These are phyloP conservation scores for Exophiala alcalophila DNA, from an alignment of 2,329 filamentous ascomycete genomes.

Conservation along the genomic window DNA sequence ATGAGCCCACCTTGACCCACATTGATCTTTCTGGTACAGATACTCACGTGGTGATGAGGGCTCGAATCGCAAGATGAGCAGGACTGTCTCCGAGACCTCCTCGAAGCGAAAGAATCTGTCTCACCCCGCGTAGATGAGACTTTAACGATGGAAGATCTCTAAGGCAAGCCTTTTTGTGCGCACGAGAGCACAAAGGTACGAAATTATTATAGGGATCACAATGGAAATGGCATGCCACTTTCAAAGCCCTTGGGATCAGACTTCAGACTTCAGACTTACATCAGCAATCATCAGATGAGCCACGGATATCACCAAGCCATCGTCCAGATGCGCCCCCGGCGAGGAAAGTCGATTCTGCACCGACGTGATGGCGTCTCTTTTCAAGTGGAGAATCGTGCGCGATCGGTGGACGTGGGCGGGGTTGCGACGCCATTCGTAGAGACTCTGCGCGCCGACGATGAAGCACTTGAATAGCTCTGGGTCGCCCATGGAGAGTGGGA, in stretches of 20 bases:
- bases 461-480: slow-evolving; percentile 20
- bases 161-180: slow-evolving; percentile 9
- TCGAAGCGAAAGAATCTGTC: slow-evolving; percentile 19
- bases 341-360: slow-evolving; percentile 17
- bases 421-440: slow-evolving; percentile 22
- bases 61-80: slow-evolving; percentile 16
- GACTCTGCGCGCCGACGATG: slow-evolving; percentile 21
- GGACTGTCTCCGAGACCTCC: slow-evolving; percentile 16
- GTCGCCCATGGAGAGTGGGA: slow-evolving; percentile 21
- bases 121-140: slow-evolving; percentile 15
- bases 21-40: background rate
- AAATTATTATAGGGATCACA: background rate
- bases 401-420: slow-evolving; percentile 14
- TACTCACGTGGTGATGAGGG: slow-evolving; percentile 18
- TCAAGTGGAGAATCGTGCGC: slow-evolving; percentile 9
- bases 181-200: background rate
- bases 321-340: slow-evolving; percentile 18
- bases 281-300: slow-evolving; percentile 23
- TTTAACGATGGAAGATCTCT: slow-evolving; percentile 17
- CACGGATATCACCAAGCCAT: slow-evolving; percentile 20
- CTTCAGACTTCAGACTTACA: slow-evolving; percentile 9
- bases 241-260: too few species aligned
- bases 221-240: too few species aligned
- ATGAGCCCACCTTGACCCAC: too few species aligned
- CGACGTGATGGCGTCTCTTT: slow-evolving; percentile 19